Percentiles rank a stretch among this genome's conserved stretches.
phyloP scores from a whole-genome alignment of 495 filamentous ascomycete species.

The Penicillium malachiteum region DNA sequence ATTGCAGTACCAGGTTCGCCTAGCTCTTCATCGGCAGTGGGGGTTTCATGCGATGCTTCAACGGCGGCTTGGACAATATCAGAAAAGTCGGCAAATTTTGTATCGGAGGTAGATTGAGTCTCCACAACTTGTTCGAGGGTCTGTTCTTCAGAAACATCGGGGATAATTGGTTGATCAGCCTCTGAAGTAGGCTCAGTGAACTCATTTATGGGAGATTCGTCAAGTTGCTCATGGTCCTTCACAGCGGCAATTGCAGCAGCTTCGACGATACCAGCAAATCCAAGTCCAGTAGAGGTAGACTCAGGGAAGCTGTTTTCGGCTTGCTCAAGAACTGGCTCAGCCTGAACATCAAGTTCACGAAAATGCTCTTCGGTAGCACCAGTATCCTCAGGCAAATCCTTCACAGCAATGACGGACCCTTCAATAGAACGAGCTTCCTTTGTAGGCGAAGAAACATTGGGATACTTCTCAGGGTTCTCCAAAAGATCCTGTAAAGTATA shows the following conservation, averaged over 20 bases:
- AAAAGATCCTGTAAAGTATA: constrained; percentile 48
- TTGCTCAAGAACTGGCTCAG: constrained; percentile 5
- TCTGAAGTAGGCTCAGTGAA: neutral
- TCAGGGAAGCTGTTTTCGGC: constrained; percentile 16
- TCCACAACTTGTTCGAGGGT: neutral
- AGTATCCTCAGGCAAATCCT: constrained; percentile 3
- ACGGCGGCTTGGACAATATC: constrained; percentile 32
- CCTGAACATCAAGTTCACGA: constrained; percentile 8
- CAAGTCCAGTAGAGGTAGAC: constrained; percentile 6
- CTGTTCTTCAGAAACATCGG: neutral
- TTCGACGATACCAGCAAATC: constrained; percentile 28
- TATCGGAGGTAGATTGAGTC: neutral
- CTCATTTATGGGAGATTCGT: neutral
- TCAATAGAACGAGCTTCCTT: constrained; percentile 36
- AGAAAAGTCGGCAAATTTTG: constrained; percentile 16
- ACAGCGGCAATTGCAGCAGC: constrained; percentile 29
- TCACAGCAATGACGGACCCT: constrained; percentile 33
- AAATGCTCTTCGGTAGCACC: constrained; percentile 10
- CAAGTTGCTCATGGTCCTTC: constrained; percentile 7
- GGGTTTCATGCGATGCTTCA: neutral
- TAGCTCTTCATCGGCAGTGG: constrained; percentile 1
- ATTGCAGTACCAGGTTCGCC: constrained; percentile 18
- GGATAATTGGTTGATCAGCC: neutral
- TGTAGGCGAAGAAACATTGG: constrained; percentile 24
- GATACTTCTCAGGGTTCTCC: constrained; percentile 31